Evolutionary conservation across 1,284 basidiomycete species (phyloP).

Genomic region (Wallemia ichthyophaga): DNA sequence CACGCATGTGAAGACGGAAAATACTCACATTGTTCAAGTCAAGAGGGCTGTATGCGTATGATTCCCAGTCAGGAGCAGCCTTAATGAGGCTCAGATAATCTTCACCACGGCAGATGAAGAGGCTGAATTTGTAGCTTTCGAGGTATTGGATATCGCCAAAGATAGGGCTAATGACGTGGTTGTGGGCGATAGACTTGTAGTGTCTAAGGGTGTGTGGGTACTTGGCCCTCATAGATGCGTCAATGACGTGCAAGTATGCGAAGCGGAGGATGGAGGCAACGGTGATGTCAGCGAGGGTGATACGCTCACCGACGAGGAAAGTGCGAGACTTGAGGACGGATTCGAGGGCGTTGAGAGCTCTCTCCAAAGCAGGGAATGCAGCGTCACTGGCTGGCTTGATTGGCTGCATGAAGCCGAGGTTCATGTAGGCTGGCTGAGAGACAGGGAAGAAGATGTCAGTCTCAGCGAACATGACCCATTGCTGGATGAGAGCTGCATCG

Average conservation of each 20-base stretch:
- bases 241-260: constrained; percentile 23
- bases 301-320: constrained; percentile 73
- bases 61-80: constrained; percentile 76
- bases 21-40: constrained; percentile 9
- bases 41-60: constrained; percentile 47
- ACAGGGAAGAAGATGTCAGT: constrained; percentile 21
- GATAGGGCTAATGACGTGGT: constrained; percentile 36
- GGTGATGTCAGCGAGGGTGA: constrained; percentile 68
- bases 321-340: constrained; percentile 45
- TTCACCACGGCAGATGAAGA: constrained; percentile 45
- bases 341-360: constrained; percentile 22
- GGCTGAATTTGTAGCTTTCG: constrained; percentile 37
- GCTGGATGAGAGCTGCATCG: constrained; percentile 30
- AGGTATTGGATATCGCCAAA: constrained; percentile 30
- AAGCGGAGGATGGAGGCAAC: constrained; percentile 30
- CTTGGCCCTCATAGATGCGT: constrained; percentile 31
- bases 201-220: constrained; percentile 53
- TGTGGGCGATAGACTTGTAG: constrained; percentile 53
- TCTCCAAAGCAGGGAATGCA: constrained; percentile 17
- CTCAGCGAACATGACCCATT: constrained; percentile 35
- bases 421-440: constrained; percentile 10
- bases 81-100: constrained; percentile 34
- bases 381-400: constrained; percentile 15
- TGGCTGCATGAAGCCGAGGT: constrained; percentile 12
- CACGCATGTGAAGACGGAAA: neutral